Evolutionary conservation across 352 stramenopile genomes (phyloP), one percentile per base, ranked within the genome.

Genomic region (Phytophthora fragariae): DNA sequence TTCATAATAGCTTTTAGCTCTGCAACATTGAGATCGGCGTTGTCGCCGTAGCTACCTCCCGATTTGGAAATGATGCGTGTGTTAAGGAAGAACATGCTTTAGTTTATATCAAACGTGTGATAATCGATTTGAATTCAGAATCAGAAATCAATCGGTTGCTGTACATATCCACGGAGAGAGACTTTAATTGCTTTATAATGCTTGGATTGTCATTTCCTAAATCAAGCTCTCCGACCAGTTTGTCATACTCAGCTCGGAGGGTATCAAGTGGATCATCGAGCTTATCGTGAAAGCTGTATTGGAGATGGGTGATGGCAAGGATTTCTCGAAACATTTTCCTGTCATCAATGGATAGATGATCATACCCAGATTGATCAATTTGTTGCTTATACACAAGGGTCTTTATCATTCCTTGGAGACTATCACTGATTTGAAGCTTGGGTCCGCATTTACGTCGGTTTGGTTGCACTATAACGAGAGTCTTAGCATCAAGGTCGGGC

Each of bases 131-230:
- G 3, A 47, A 47, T n/a, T 47, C 39, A 1, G n/a, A 1, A 47
- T 47, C 39, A 5, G n/a, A 0, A 15, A 47, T 47, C 4, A 47
- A 2, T n/a, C 11, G 39, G 27, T 64, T 70, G 37, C 15, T 17
- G 37, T 65, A 70, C 55, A 59, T 77, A 77, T 73, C 68, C 37
- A 12, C 68, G 1, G 19, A 46, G 67, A 70, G 14, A 4, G 27
- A 29, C 27, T 29, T 29, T 0, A 29, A 3, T 3, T 29, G 27
- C 27, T 29, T 29, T 0, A 29, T 29, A 5, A 29, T 29, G 27
- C 27, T 29, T 4, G 27, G 27, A 4, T 29, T 29, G 2, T 29
- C 27, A 3, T 29, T 29, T 3, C 27, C 27, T 3, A 29, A 4
- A 0, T 29, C 27, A 3, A 29, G 0, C 27, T 29, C 27, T 3